Percentiles rank a stretch among this genome's conserved stretches.
phyloP scores from a whole-genome alignment of 1,284 basidiomycete genomes.

The Ganoderma lucidum region DNA sequence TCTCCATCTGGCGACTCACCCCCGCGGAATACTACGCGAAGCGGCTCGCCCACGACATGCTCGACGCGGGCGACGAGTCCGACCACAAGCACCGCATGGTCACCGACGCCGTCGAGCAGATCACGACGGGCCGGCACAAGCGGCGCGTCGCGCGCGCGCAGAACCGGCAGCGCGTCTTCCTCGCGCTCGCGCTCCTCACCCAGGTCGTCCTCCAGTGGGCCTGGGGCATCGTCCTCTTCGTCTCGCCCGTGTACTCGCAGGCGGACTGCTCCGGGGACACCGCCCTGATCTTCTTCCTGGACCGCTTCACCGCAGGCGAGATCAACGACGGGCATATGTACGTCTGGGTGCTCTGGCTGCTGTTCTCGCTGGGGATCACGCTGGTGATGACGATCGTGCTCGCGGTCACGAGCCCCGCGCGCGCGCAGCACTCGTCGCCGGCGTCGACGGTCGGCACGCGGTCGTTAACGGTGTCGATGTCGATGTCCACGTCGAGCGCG shows the following conservation, averaged over 20 bases:
- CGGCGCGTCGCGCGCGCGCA: slow-evolving; percentile 35
- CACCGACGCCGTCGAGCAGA: slow-evolving; percentile 20
- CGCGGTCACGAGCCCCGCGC: slow-evolving; percentile 35
- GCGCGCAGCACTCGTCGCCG: slow-evolving; percentile 28
- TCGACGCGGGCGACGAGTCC: slow-evolving; percentile 24
- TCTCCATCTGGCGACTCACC: slow-evolving; percentile 40
- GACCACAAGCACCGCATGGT: slow-evolving; percentile 26
- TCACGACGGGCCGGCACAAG: slow-evolving; percentile 20
- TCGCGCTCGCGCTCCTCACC: slow-evolving; percentile 40
- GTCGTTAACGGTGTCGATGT: neutral
- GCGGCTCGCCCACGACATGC: slow-evolving; percentile 34
- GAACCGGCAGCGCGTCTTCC: slow-evolving; percentile 34
- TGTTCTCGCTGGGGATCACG: slow-evolving; percentile 40
- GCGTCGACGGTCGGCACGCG: slow-evolving; percentile 17
- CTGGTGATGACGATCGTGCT: slow-evolving; percentile 37
- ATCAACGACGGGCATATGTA: slow-evolving; percentile 35
- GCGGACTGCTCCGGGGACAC: slow-evolving; percentile 38
- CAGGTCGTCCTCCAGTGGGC: slow-evolving; percentile 44
- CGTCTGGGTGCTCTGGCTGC: slow-evolving; percentile 42
- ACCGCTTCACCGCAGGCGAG: slow-evolving; percentile 25
- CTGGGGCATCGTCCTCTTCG: slow-evolving; percentile 42
- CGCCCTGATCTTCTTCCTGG: slow-evolving; percentile 36
- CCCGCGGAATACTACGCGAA: slow-evolving; percentile 36
- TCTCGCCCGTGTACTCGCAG: slow-evolving; percentile 38
- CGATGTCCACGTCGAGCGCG: neutral